Evolutionary conservation across 495 filamentous ascomycete species (phyloP).

Genomic region (Penicillium salamii): DNA sequence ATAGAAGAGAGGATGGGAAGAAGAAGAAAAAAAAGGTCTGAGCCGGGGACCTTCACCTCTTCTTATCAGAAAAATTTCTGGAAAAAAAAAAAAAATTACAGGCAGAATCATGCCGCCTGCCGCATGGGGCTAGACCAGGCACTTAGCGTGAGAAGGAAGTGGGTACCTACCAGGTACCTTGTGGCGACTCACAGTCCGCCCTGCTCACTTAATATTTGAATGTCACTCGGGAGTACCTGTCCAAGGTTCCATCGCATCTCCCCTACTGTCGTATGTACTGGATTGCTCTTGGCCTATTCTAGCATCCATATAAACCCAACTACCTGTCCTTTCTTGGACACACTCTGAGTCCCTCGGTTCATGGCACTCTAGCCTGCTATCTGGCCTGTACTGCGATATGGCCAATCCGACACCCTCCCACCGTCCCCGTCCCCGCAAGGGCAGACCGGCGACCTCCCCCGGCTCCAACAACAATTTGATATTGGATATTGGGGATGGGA

Average conservation of each 20-base stretch:
- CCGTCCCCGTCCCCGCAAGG: conserved; percentile 58
- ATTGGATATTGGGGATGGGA: conserved; percentile 36
- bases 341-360: conserved; percentile 4
- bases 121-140: conserved; percentile 7
- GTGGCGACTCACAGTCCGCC: conserved; percentile 10
- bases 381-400: conserved; percentile 23
- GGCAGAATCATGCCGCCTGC: conserved; percentile 36
- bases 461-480: conserved; percentile 52
- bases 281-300: too few species aligned
- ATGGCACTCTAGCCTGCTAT: conserved; percentile 25
- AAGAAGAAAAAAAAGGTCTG: conserved; percentile 20
- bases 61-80: conserved; percentile 32
- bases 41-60: conserved; percentile 24
- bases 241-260: background rate
- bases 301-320: too few species aligned
- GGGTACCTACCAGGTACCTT: conserved; percentile 12
- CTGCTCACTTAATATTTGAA: conserved; percentile 1
- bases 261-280: too few species aligned
- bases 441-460: conserved; percentile 45
- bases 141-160: conserved; percentile 12
- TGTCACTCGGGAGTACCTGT: conserved; percentile 7
- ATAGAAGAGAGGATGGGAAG: conserved; percentile 11
- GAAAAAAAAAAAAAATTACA: conserved; percentile 36
- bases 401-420: conserved; percentile 30
- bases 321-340: too few species aligned